Percentiles rank a stretch among this genome's conserved stretches.
These are phyloP conservation scores for Sporothrix dimorphospora DNA, from an alignment of 2,329 filamentous ascomycete species.

Conservation along the genomic window DNA sequence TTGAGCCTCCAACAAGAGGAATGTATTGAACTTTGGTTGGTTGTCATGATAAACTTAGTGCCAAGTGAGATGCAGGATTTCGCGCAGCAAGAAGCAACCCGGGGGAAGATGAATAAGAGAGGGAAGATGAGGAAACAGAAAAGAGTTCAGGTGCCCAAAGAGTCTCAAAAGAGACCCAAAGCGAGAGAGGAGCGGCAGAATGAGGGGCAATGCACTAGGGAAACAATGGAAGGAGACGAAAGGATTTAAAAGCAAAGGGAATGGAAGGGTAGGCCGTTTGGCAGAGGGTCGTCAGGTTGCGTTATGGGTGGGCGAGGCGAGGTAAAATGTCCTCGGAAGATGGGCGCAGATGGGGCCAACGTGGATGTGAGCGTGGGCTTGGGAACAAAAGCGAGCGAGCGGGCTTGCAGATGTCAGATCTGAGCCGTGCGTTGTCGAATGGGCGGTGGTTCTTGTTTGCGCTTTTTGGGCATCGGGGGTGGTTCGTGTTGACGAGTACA, in stretches of 20 bases:
- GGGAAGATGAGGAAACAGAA: slow-evolving; percentile 18
- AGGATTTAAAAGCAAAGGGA: slow-evolving; percentile 20
- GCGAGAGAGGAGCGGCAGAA: slow-evolving; percentile 23
- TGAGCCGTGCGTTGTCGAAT: slow-evolving; percentile 18
- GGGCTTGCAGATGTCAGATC: slow-evolving; percentile 31
- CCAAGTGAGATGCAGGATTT: slow-evolving; percentile 37
- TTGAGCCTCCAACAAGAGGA: slow-evolving; percentile 52
- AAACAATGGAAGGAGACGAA: slow-evolving; percentile 18
- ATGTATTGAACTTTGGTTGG: slow-evolving; percentile 46
- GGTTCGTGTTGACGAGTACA: slow-evolving; percentile 21
- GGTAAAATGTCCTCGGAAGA: slow-evolving; percentile 21
- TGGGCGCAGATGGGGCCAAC: not conserved
- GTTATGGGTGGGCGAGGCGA: slow-evolving; percentile 25
- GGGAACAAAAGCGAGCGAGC: not conserved
- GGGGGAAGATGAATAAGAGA: slow-evolving; percentile 19
- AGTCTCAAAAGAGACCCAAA: not conserved
- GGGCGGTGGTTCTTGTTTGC: not conserved
- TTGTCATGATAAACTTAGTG: slow-evolving; percentile 51
- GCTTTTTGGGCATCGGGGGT: not conserved
- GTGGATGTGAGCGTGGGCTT: slow-evolving; percentile 22
- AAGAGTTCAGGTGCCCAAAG: not conserved
- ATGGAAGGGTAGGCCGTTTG: not conserved
- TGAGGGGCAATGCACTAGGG: slow-evolving; percentile 27
- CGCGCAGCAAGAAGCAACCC: slow-evolving; percentile 31
- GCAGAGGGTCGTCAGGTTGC: slow-evolving; percentile 22